Percentiles rank a stretch among this genome's conserved stretches.
Evolutionary conservation across 106 monocot genomes (phyloP).

Genomic region (Amphibolis antarctica): DNA sequence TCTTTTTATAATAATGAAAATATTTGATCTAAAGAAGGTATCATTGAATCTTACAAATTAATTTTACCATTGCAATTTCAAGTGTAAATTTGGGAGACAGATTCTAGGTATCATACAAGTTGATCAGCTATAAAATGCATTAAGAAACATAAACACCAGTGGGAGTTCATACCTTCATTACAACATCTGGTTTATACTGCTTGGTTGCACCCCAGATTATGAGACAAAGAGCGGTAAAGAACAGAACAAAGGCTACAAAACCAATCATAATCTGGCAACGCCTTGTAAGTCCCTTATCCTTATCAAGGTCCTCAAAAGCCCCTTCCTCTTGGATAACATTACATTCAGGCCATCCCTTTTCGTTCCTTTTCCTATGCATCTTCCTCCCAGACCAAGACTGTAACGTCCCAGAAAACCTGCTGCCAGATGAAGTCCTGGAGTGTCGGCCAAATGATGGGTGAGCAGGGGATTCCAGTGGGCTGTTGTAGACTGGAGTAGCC

Average conservation of each 20-base stretch:
- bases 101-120: too few relatives aligned
- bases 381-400: constrained; percentile 50
- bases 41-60: too few relatives aligned
- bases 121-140: too few relatives aligned
- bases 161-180: constrained; percentile 13
- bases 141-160: not conserved
- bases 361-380: constrained; percentile 30
- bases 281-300: constrained; percentile 10
- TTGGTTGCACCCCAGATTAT: constrained; percentile 25
- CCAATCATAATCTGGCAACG: constrained; percentile 19
- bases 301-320: constrained; percentile 45
- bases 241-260: constrained; percentile 16
- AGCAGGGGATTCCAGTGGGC: constrained; percentile 68
- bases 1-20: too few relatives aligned
- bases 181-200: constrained; percentile 11
- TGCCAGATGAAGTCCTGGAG: constrained; percentile 72
- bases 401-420: constrained; percentile 80
- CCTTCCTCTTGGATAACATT: constrained; percentile 73
- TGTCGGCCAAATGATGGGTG: constrained; percentile 68
- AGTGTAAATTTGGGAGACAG: too few relatives aligned
- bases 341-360: constrained; percentile 53
- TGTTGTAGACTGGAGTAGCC: constrained; percentile 69
- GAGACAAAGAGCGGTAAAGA: constrained; percentile 19
- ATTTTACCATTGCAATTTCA: too few relatives aligned
- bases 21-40: too few relatives aligned